Percentiles rank a stretch among this genome's conserved stretches.
phyloP scores from a whole-genome alignment of 2,329 filamentous ascomycete species.

The Fusarium paranaense region DNA sequence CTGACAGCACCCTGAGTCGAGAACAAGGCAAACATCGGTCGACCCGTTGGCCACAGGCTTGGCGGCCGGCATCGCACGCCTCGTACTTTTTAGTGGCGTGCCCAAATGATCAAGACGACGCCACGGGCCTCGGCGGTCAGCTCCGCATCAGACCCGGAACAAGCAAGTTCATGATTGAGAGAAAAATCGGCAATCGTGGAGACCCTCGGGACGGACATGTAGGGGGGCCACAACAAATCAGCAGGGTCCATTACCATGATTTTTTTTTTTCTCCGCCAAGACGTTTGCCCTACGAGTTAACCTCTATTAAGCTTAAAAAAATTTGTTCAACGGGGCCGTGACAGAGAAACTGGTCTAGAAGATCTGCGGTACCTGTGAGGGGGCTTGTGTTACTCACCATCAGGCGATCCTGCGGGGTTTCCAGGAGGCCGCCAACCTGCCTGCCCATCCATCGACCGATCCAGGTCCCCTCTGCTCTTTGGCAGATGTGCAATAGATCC shows the following conservation, averaged over 20 bases:
- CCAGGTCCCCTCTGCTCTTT: not conserved
- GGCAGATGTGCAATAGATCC: slow-evolving; percentile 1
- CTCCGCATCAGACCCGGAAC: not conserved
- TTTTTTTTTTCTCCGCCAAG: not conserved
- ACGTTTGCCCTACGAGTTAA: not conserved
- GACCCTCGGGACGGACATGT: not conserved
- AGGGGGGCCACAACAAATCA: not conserved
- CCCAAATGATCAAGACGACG: not conserved
- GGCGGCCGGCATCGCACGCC: not conserved
- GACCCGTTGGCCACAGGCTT: not conserved
- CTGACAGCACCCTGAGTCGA: not conserved
- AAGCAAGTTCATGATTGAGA: not conserved
- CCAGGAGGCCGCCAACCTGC: slow-evolving; percentile 4
- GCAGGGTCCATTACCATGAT: not conserved
- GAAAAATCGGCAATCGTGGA: not conserved
- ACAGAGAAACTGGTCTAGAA: not conserved
- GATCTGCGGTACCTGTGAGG: not conserved
- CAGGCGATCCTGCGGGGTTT: slow-evolving; percentile 12
- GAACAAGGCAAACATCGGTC: not conserved
- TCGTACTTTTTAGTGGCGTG: not conserved
- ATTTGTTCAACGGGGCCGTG: not conserved
- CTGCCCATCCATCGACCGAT: slow-evolving; percentile 4
- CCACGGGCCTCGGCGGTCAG: not conserved
- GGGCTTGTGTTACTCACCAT: slow-evolving; percentile 4
- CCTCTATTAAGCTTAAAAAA: not conserved